A percentile compares a stretch with the other conserved stretches of the same genome.
Conservation (phyloP, 2,329 filamentous ascomycete species). For the Apiospora pterosperma region DNA sequence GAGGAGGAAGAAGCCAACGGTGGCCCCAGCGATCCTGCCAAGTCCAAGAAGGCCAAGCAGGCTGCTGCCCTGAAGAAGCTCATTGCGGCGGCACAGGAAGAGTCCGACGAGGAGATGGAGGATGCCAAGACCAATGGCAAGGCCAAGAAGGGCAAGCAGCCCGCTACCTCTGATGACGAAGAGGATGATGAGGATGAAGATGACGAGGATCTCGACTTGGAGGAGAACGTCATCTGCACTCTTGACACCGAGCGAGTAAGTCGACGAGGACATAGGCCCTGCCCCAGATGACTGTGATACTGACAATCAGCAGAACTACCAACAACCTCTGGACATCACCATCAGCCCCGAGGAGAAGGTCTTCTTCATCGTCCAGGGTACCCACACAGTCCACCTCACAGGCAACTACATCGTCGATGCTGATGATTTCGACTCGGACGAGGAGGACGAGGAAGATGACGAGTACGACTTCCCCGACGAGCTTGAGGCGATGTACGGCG, state of each 20-base stretch:
- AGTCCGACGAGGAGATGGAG: constrained; percentile 67
- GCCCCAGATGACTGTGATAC: background rate
- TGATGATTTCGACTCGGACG: constrained; percentile 59
- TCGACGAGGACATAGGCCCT: constrained; percentile 8
- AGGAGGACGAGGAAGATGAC: constrained; percentile 62
- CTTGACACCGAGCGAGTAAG: constrained; percentile 87
- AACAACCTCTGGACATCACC: constrained; percentile 92
- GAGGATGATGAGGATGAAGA: constrained; percentile 57
- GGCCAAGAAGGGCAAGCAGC: constrained; percentile 68
- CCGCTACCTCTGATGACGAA: constrained; percentile 45
- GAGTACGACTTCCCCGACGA: constrained; percentile 81
- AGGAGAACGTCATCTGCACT: constrained; percentile 94
- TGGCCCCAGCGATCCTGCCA: constrained; percentile 86
- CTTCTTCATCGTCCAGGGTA: constrained; percentile 88
- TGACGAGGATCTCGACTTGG: constrained; percentile 63
- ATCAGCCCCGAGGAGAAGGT: constrained; percentile 85
- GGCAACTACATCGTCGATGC: constrained; percentile 89
- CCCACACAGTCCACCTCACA: constrained; percentile 86
- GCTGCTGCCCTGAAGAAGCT: constrained; percentile 76
- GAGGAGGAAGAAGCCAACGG: constrained; percentile 68
- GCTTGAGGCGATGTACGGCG: constrained; percentile 68
- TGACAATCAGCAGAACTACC: constrained; percentile 66
- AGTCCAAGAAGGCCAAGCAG: constrained; percentile 82
- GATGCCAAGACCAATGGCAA: constrained; percentile 57
- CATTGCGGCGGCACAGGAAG: constrained; percentile 61